A percentile compares a stretch with the other conserved stretches of the same genome.
phyloP scores from a whole-genome alignment of 225 moss, liverwort and hornwort genomes.

The Bryoerythrophyllum caledonicum region DNA sequence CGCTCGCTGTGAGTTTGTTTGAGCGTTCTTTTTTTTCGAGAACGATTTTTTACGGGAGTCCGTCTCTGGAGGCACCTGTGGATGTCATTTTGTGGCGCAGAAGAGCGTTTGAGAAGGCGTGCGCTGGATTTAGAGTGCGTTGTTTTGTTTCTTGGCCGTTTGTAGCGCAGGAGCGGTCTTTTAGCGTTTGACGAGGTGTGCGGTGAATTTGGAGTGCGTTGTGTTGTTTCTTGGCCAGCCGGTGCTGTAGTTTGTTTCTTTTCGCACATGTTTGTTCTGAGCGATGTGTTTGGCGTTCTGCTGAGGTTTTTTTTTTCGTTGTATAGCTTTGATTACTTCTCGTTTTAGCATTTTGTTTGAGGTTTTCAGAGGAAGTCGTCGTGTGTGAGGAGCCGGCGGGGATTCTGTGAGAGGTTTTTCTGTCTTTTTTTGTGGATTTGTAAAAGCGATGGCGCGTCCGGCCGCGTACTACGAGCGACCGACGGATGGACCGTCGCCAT shows the following conservation, averaged over 20 bases:
- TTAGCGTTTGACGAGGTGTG: background rate
- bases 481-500: conserved; percentile 45
- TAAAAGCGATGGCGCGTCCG: conserved; percentile 29
- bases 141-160: no score
- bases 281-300: background rate
- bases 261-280: background rate
- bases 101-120: no score
- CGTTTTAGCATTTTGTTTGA: conserved; percentile 21
- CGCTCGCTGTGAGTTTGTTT: no score
- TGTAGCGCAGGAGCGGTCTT: no score
- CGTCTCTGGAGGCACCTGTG: background rate
- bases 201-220: no score
- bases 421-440: background rate
- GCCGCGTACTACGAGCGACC: conserved; percentile 38
- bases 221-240: no score
- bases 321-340: conserved; percentile 21
- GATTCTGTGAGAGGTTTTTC: background rate
- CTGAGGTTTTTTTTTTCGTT: conserved; percentile 23
- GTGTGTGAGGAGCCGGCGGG: background rate
- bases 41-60: background rate
- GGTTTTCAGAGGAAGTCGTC: background rate
- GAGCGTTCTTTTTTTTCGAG: no score
- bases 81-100: no score
- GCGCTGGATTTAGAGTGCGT: no score
- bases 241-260: no score